Evolutionary conservation across 495 filamentous ascomycete genomes (phyloP), one percentile per base, ranked within the genome.

Genomic region (Penicillium dipodomyicola): DNA sequence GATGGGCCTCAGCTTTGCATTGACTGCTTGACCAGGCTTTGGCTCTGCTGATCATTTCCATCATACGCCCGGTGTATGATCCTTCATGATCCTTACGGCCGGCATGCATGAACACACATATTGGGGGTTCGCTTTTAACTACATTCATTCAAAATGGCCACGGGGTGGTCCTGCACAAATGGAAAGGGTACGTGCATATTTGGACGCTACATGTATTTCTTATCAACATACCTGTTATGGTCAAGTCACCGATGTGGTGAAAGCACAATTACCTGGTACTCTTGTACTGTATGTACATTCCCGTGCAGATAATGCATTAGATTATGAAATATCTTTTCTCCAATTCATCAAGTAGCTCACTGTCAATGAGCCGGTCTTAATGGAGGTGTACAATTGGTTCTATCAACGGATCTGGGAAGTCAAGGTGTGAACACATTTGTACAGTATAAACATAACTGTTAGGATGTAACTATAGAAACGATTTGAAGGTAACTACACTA

Each of bases 1-100:
- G 48, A 77, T 98, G 77, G 95, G 92, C 0, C 51, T 91, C 20
- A 96, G 91, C 70, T 90, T 86, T 73, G 95, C 92, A 14, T 77
- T 98, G 63, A 92, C 88, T 9, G 84, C 87, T 33, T 77, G 44
- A 68, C 39, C n/a, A 32, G 2, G 14, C 14, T 32, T 9, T 9
- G 20, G 19, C 11, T 40, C 35, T 14, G 22, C 11, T 51, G 20
- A 11, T 19, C 23, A 40, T 51, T 22, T 32, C 3, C 29, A 17
- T 41, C 35, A 32, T 22, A 29, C 27, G 2, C 12, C 5, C 23
- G 19, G 41, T 9, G 17, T 56, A 29, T 23, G 20, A n/a, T 46
- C 32, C 58, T 58, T 29, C 43, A 45, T 23, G 10, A 35, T 52
- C 20, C 15, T 47, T 22, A 55, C 51, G 49, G 27, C 6, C 7